Evolutionary conservation across 2,329 filamentous ascomycete species (phyloP).

Genomic region (Sordariomycetes sp.): DNA sequence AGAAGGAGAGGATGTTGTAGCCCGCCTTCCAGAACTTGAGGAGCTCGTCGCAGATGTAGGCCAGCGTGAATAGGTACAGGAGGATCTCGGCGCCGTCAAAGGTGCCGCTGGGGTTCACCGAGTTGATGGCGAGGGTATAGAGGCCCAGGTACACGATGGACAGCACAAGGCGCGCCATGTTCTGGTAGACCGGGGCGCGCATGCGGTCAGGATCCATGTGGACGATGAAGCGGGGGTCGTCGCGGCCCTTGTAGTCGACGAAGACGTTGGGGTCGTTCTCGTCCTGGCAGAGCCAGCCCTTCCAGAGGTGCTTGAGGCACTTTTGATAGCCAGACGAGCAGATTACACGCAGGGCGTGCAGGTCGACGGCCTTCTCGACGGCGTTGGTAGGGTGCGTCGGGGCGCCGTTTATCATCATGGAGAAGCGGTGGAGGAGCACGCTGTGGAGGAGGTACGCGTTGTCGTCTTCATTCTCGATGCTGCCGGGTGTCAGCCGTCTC

Average conservation of each 20-base stretch:
- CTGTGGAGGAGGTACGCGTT: conserved; percentile 65
- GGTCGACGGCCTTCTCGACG: conserved; percentile 83
- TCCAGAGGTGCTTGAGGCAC: conserved; percentile 86
- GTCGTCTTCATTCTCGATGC: conserved; percentile 79
- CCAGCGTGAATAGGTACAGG: conserved; percentile 82
- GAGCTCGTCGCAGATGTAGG: conserved; percentile 79
- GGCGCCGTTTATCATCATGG: conserved; percentile 59
- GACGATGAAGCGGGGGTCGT: conserved; percentile 60
- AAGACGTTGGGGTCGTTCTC: conserved; percentile 84
- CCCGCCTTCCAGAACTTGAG: conserved; percentile 92
- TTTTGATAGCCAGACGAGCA: conserved; percentile 92
- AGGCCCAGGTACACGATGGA: conserved; percentile 72
- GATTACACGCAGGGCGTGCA: conserved; percentile 81
- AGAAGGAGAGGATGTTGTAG: conserved; percentile 82
- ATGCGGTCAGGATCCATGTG: conserved; percentile 93
- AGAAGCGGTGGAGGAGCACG: conserved; percentile 79
- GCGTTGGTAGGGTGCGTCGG: conserved; percentile 71
- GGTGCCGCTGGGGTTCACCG: conserved; percentile 74
- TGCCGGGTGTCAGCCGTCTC: conserved; percentile 17
- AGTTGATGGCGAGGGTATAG: conserved; percentile 88
- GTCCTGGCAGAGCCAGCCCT: conserved; percentile 92
- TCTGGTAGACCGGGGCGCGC: conserved; percentile 86
- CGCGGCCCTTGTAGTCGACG: conserved; percentile 73
- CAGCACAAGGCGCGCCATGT: conserved; percentile 73
- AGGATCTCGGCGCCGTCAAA: conserved; percentile 73